These are phyloP conservation scores for Monosporozyma solicola DNA, from an alignment of 805 yeast genomes.

Conservation along the genomic window DNA sequence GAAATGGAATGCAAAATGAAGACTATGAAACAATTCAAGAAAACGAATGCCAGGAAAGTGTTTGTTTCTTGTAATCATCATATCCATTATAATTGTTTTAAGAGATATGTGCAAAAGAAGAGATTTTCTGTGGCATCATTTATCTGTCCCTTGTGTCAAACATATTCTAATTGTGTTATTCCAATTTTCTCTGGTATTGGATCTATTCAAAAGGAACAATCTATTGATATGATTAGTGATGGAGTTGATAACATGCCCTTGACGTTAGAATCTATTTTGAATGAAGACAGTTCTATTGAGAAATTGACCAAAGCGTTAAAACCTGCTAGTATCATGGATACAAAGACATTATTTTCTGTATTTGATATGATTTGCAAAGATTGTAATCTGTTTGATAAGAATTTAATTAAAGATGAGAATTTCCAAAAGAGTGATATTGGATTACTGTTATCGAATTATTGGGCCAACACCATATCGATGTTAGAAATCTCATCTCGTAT, in stretches of 20 bases:
- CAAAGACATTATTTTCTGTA: conserved; percentile 10
- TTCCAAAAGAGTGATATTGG: conserved; percentile 15
- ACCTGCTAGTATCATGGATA: conserved; percentile 9
- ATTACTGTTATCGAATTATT: conserved; percentile 16
- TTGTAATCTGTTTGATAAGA: conserved; percentile 17
- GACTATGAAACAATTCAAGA: conserved; percentile 10
- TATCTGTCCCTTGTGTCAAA: conserved; percentile 90
- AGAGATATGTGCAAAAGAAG: conserved; percentile 57
- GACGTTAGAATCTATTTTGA: background rate
- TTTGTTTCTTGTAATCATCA: conserved; percentile 89
- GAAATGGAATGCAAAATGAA: conserved; percentile 10
- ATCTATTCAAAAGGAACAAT: conserved; percentile 5
- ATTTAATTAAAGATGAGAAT: conserved; percentile 9
- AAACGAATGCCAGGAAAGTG: conserved; percentile 25
- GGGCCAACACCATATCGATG: conserved; percentile 39
- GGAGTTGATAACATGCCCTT: background rate
- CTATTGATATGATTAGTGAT: background rate
- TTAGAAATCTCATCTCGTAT: conserved; percentile 50
- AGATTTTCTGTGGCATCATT: conserved; percentile 52
- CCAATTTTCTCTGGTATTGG: conserved; percentile 16
- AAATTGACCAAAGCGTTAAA: conserved; percentile 9
- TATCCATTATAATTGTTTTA: conserved; percentile 75
- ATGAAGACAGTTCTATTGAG: conserved; percentile 7
- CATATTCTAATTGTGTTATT: conserved; percentile 36
- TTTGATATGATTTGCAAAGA: conserved; percentile 14